Conservation (phyloP, 2,329 filamentous ascomycete species). For the Diaporthe vaccinii region DNA sequence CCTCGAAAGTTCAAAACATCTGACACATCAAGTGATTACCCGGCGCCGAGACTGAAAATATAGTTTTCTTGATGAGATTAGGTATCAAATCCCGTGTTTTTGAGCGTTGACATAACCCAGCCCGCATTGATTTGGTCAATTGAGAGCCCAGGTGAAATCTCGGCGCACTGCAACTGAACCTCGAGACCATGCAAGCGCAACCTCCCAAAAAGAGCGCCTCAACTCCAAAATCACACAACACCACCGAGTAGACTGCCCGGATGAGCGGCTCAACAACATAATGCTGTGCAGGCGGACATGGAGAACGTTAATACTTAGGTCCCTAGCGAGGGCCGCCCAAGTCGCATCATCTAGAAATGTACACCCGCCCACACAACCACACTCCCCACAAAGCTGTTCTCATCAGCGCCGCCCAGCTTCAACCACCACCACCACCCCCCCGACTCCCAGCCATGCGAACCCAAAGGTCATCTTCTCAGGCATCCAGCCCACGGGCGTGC, state of each 20-base stretch:
- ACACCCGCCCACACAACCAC: neutral
- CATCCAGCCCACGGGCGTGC: slow-evolving; percentile 95
- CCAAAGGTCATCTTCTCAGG: slow-evolving; percentile 86
- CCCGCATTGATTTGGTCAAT: neutral
- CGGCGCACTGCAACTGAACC: slow-evolving; percentile 5
- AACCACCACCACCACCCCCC: slow-evolving; percentile 1
- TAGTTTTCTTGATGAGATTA: neutral
- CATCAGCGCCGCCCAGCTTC: slow-evolving; percentile 15
- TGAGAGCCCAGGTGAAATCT: slow-evolving; percentile 18
- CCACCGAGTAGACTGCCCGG: neutral
- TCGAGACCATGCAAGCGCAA: neutral
- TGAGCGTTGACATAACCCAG: neutral
- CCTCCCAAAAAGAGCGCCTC: neutral
- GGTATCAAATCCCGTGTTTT: neutral
- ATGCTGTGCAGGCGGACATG: slow-evolving; percentile 17
- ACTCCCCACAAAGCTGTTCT: slow-evolving; percentile 1
- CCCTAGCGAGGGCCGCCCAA: neutral
- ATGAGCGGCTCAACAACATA: slow-evolving; percentile 9
- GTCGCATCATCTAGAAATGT: neutral
- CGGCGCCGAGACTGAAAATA: too few relatives aligned
- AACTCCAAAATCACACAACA: neutral
- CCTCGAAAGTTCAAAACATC: neutral
- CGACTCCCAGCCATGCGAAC: slow-evolving; percentile 36
- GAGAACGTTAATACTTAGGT: neutral
- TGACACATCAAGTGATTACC: neutral